Conservation (phyloP, 495 filamentous ascomycete genomes). For the Cercophora sp. region DNA sequence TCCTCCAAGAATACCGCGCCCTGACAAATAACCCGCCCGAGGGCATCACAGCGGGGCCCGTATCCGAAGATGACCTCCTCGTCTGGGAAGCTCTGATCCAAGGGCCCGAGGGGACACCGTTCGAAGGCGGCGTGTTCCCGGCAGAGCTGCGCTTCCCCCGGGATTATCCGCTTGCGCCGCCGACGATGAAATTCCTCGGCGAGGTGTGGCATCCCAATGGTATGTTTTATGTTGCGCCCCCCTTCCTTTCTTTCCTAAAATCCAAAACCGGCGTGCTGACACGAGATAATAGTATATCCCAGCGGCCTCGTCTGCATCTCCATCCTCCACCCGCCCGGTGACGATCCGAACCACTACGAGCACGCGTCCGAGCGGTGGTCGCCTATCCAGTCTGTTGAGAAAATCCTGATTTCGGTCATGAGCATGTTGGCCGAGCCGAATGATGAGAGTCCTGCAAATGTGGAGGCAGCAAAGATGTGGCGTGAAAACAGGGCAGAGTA, state of each 20-base stretch:
- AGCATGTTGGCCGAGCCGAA: slow-evolving; percentile 99
- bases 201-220: slow-evolving; percentile 97
- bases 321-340: slow-evolving; percentile 96
- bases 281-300: slow-evolving; percentile 67
- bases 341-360: slow-evolving; percentile 99
- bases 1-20: slow-evolving; percentile 93
- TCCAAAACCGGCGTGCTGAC: not conserved
- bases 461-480: slow-evolving; percentile 99
- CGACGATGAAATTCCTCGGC: slow-evolving; percentile 88
- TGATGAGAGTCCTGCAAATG: slow-evolving; percentile 95
- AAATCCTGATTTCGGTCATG: slow-evolving; percentile 97
- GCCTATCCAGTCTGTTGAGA: slow-evolving; percentile 95
- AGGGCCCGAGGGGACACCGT: slow-evolving; percentile 91
- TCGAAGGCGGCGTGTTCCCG: slow-evolving; percentile 90
- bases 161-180: slow-evolving; percentile 91
- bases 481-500: slow-evolving; percentile 79
- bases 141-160: slow-evolving; percentile 92
- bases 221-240: slow-evolving; percentile 44
- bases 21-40: slow-evolving; percentile 73
- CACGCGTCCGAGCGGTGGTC: slow-evolving; percentile 93
- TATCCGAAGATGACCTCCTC: slow-evolving; percentile 92
- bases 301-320: slow-evolving; percentile 93
- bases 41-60: slow-evolving; percentile 91
- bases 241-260: not conserved
- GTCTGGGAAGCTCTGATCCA: slow-evolving; percentile 96